Evolutionary conservation across 1,139 yeast species (phyloP).

Genomic region (Hyphopichia wangnamkhiaoensis): DNA sequence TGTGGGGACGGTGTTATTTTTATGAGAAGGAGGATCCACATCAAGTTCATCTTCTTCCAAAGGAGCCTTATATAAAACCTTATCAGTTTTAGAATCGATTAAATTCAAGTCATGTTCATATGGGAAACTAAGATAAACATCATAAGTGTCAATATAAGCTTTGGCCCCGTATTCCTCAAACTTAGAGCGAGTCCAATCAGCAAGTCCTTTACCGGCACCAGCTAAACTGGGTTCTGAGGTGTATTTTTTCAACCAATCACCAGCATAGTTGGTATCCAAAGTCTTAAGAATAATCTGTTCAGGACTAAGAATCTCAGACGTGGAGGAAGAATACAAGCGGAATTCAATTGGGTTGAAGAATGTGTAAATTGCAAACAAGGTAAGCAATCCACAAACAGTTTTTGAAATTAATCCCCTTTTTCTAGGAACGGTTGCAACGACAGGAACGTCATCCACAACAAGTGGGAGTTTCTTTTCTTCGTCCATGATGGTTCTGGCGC

Average conservation of each 20-base stretch:
- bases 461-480: too few species aligned
- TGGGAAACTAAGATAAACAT: conserved; percentile 57
- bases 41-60: conserved; percentile 69
- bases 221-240: conserved; percentile 70
- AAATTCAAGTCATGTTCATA: conserved; percentile 48
- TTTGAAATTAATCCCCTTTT: too few species aligned
- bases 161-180: conserved; percentile 61
- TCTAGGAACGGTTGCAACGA: too few species aligned
- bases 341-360: too few species aligned
- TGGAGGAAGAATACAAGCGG: not conserved
- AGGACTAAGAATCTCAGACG: not conserved
- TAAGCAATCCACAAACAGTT: too few species aligned
- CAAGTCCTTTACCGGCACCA: conserved; percentile 65
- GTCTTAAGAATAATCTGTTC: conserved; percentile 31
- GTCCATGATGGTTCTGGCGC: too few species aligned
- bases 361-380: too few species aligned
- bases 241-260: conserved; percentile 55
- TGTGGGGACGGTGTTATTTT: conserved; percentile 45
- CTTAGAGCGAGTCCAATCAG: conserved; percentile 63
- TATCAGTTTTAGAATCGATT: conserved; percentile 26
- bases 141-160: conserved; percentile 57
- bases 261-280: conserved; percentile 50
- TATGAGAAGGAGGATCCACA: conserved; percentile 68
- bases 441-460: too few species aligned
- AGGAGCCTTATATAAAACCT: conserved; percentile 58